Percentiles rank a stretch among this genome's conserved stretches.
Conservation (phyloP, 345 rosid species). For the Fremontodendron californicum region DNA sequence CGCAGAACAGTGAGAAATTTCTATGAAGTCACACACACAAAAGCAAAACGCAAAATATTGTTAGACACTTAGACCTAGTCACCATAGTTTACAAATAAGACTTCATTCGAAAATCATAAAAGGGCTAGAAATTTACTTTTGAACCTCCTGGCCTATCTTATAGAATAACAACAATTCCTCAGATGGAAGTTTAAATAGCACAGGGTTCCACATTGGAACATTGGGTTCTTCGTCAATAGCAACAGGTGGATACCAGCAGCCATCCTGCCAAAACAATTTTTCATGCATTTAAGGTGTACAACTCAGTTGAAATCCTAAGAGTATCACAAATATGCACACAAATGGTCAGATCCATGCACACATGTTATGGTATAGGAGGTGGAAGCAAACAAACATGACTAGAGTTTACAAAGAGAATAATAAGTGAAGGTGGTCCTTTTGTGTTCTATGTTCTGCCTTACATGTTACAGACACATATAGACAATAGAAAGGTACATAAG, state of each 20-base stretch:
- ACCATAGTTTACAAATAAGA: conserved; percentile 1
- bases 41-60: background rate
- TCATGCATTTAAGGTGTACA: conserved; percentile 6
- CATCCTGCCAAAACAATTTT: conserved; percentile 43
- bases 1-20: background rate
- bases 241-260: conserved; percentile 55
- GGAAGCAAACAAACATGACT: background rate
- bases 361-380: background rate
- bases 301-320: conserved; percentile 6
- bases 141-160: conserved; percentile 84
- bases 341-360: background rate
- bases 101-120: background rate
- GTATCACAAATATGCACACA: conserved; percentile 5
- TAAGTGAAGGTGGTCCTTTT: background rate
- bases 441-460: background rate
- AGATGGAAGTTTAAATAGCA: conserved; percentile 70
- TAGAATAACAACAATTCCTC: conserved; percentile 75
- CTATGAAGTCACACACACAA: background rate
- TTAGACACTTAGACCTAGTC: conserved; percentile 4
- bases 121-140: conserved; percentile 47
- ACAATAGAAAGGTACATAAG: background rate
- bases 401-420: background rate
- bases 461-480: background rate
- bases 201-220: conserved; percentile 95
- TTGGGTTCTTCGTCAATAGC: conserved; percentile 62